Evolutionary conservation across 2,329 filamentous ascomycete species (phyloP).

Genomic region (Emmonsiellopsis sp.): DNA sequence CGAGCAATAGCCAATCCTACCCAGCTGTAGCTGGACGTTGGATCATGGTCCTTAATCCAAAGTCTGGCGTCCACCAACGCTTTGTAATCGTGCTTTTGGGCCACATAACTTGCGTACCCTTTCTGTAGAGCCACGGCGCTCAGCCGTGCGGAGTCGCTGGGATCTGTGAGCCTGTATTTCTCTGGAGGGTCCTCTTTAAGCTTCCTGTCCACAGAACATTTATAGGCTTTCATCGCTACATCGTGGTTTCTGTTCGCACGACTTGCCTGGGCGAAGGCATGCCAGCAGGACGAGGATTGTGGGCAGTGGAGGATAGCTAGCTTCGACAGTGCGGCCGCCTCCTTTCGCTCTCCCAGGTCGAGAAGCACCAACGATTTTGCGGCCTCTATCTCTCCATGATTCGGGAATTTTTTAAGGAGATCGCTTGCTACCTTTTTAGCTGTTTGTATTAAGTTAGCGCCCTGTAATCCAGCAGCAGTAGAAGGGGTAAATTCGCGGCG

Average conservation of each 20-base stretch:
- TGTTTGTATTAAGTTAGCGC: slow-evolving; percentile 25
- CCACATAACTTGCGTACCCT: slow-evolving; percentile 14
- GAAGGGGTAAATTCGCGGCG: slow-evolving; percentile 8
- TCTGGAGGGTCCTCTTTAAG: too few species aligned
- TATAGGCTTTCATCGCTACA: slow-evolving; percentile 98
- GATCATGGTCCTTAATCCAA: slow-evolving; percentile 55
- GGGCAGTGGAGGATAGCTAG: slow-evolving; percentile 89
- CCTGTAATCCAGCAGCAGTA: neutral
- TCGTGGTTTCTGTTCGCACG: slow-evolving; percentile 95
- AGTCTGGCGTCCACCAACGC: slow-evolving; percentile 80
- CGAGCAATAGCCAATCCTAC: slow-evolving; percentile 92
- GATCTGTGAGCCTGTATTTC: slow-evolving; percentile 62
- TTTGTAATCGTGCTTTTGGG: slow-evolving; percentile 92
- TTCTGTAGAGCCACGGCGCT: slow-evolving; percentile 38
- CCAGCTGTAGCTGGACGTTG: slow-evolving; percentile 86
- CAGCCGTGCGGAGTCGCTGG: slow-evolving; percentile 89
- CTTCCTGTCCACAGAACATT: slow-evolving; percentile 60
- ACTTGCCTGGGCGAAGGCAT: slow-evolving; percentile 93
- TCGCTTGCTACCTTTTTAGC: slow-evolving; percentile 93
- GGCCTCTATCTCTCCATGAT: slow-evolving; percentile 94
- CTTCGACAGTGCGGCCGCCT: slow-evolving; percentile 90
- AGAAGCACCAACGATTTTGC: slow-evolving; percentile 99
- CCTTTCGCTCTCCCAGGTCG: slow-evolving; percentile 80
- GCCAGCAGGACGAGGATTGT: slow-evolving; percentile 99
- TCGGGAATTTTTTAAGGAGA: slow-evolving; percentile 87